Evolutionary conservation across 805 yeast genomes (phyloP), one percentile per base, ranked within the genome.

Genomic region (Nakazawaea populi): DNA sequence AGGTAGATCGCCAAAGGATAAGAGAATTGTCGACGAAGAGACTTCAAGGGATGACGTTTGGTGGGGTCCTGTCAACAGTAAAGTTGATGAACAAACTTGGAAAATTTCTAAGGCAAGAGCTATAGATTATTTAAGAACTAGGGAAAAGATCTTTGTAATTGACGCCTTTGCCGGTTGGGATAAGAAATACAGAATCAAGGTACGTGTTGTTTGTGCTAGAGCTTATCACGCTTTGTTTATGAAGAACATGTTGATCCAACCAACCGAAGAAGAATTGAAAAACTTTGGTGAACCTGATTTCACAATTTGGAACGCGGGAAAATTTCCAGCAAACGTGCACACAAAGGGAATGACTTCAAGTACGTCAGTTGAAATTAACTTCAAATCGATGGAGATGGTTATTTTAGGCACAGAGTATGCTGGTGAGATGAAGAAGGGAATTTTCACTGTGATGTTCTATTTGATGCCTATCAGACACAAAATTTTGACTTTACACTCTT

Each of bases 111-210:
- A 96, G 69, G 92, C 92, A 61, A 88, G 99, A 74, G 98, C 99
- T 48, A 80, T 91, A 59, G 99, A 92, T 72, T 92, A 91, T 76
- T 80, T 92, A 69, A 87, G 96, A 79, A 92, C 98, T 51, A 87
- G 96, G 73, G 91, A 87, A 62, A 89, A 90, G 69, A 83, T 94
- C 63, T 92, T 87, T 72, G 91, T 92, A 56, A 90, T 92, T 58
- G 99, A 92, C 67, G 98, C 98, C 10, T 92, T 71, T 68, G 99
- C 98, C 45, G 99, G 99, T 58, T 92, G 99, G 99, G 99, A 92
- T 70, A 97, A 97, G 65, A 84, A 89, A 65, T 92, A 92, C 82
- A 83, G 98, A 75, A 82, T 91, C 69, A 92, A 92, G 77, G 95
- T 91, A 53, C 83, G 98, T 73, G 85, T 91, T 57, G 92, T 91